Percentiles rank a stretch among this genome's conserved stretches.
Conservation (phyloP, 2,329 filamentous ascomycete genomes). For the Calonectria leucothoes region DNA sequence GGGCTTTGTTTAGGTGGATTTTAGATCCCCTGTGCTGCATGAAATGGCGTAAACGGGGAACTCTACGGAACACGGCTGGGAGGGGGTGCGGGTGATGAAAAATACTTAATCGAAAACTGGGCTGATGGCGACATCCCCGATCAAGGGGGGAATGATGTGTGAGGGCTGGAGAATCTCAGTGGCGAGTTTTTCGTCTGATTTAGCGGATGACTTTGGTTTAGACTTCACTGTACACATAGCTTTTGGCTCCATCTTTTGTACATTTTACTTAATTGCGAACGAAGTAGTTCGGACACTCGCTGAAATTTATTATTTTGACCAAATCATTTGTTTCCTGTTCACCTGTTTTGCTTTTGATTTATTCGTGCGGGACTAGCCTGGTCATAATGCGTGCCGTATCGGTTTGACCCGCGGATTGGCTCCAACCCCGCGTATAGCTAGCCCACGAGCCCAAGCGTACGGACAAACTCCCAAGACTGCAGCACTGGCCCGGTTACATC, state of each 20-base stretch:
- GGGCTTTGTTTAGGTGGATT: constrained; percentile 33
- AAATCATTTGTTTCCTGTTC: neutral
- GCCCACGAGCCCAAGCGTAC: no score
- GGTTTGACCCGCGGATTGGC: no score
- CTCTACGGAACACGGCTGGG: constrained; percentile 33
- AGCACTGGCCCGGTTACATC: no score
- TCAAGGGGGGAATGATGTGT: constrained; percentile 2
- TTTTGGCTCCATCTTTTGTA: constrained; percentile 28
- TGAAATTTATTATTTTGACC: constrained; percentile 29
- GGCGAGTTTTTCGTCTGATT: constrained; percentile 23
- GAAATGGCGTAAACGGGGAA: constrained; percentile 42
- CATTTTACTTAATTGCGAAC: constrained; percentile 41
- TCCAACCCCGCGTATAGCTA: no score
- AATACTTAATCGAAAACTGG: constrained; percentile 35
- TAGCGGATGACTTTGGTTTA: constrained; percentile 24
- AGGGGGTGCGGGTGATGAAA: constrained; percentile 34
- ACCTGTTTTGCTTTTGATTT: neutral
- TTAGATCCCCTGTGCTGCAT: constrained; percentile 40
- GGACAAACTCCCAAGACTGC: no score
- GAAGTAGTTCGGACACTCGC: constrained; percentile 37
- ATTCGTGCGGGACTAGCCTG: neutral
- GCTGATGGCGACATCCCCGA: constrained; percentile 4
- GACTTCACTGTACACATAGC: constrained; percentile 26
- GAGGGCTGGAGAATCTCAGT: constrained; percentile 12
- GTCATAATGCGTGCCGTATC: no score